A percentile compares a stretch with the other conserved stretches of the same genome.
Evolutionary conservation across 768 basidiomycete species (phyloP).

Genomic region (Hortiboletus flavorubellus): DNA sequence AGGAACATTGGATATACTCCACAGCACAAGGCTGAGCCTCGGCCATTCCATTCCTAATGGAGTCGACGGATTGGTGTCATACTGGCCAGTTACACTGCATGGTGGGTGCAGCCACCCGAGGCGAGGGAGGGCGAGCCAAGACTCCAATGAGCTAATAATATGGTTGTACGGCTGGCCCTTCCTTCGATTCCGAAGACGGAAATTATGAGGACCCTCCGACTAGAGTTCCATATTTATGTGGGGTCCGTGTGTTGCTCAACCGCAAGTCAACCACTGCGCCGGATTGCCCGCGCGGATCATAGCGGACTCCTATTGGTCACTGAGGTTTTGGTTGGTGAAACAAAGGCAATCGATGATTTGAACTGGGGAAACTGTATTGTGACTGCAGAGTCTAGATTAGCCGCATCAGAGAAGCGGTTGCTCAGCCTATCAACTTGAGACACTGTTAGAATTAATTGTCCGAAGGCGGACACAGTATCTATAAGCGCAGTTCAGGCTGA

Average conservation of each 20-base stretch:
- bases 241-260: neutral
- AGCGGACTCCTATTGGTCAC: neutral
- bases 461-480: neutral
- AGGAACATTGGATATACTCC: neutral
- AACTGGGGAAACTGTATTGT: neutral
- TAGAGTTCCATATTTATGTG: neutral
- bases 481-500: neutral
- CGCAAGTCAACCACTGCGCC: neutral
- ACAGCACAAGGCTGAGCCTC: neutral
- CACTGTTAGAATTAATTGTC: constrained; percentile 4
- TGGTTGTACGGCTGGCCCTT: neutral
- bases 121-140: neutral
- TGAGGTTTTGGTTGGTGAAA: neutral
- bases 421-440: constrained; percentile 6
- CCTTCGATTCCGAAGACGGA: neutral
- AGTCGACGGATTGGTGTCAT: neutral
- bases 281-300: neutral
- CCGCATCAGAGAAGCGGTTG: constrained; percentile 8
- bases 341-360: neutral
- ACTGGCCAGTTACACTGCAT: too few relatives aligned
- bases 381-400: neutral
- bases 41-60: neutral
- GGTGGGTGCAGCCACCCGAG: neutral
- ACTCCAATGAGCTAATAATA: neutral
- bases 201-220: neutral